Evolutionary conservation across 768 basidiomycete genomes (phyloP), one percentile per base, ranked within the genome.

Genomic region (Mycena vulgaris): DNA sequence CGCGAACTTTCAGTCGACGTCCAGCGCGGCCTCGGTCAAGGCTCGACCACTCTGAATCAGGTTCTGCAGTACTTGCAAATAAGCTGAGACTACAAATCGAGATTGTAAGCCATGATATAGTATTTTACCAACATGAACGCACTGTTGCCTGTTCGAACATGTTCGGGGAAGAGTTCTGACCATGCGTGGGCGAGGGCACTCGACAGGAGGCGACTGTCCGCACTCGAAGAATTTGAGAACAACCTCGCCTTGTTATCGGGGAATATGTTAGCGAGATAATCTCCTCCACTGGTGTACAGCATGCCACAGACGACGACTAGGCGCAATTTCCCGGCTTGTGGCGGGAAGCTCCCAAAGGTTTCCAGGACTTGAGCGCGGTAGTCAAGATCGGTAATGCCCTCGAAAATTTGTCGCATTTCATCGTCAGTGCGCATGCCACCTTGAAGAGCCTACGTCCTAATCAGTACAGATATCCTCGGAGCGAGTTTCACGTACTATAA

Each of bases 91-190:
- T 65, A n/a, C n/a, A n/a, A 28, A 1, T 25, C 6, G 3, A 49
- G n/a, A n/a, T n/a, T n/a, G 35, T 56, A 23, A 48, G 47, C 16
- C 37, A 17, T 39, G 19, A 21, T 4, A 30, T 17, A 33, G 23
- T 3, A 16, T 21, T 23, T 35, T 3, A 13, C 4, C 4, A 2
- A 37, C 25, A 10, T 9, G 4, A 14, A 49, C 47, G 25, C 42
- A 65, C 63, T 45, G 30, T 65, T 65, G 0, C 63, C 63, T 10
- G 63, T 31, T 21, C 42, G 53, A 57, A 65, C 45, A 39, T 65
- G 63, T 21, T 65, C 45, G 13, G 42, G 21, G 40, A 65, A 65
- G 21, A 11, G 45, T 28, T 57, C 55, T 13, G 19, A 19, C 42
- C 63, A 65, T 5, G 53, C 55, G 48, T n/a, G 30, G 1, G 37